phyloP scores from a whole-genome alignment of 2,329 filamentous ascomycete species.

The Aspergillus novofumigatus region DNA sequence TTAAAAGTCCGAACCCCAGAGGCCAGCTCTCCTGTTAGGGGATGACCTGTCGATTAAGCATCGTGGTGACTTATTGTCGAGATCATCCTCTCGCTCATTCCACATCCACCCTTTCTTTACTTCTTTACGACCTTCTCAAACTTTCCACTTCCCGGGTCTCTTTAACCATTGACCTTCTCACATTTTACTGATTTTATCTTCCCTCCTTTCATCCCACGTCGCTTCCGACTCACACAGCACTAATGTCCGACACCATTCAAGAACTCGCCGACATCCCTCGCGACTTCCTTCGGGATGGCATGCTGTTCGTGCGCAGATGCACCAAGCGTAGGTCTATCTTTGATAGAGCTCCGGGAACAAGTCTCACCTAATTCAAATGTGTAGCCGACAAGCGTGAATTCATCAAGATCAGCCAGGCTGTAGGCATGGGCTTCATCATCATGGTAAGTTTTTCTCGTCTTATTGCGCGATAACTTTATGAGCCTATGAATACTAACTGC shows the following conservation, averaged over 20 bases:
- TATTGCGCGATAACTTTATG: background rate
- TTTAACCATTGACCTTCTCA: background rate
- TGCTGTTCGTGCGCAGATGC: slow-evolving; percentile 21
- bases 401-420: slow-evolving; percentile 58
- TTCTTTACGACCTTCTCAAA: background rate
- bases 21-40: slow-evolving; percentile 14
- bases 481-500: background rate
- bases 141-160: background rate
- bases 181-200: background rate
- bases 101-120: background rate
- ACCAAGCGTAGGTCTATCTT: slow-evolving; percentile 19
- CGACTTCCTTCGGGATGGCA: slow-evolving; percentile 20
- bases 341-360: background rate
- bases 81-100: background rate
- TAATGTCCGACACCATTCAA: slow-evolving; percentile 23
- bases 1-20: slow-evolving; percentile 17
- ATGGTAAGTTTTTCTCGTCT: slow-evolving; percentile 37
- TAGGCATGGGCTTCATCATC: slow-evolving; percentile 57
- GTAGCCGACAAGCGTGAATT: slow-evolving; percentile 57
- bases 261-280: slow-evolving; percentile 21
- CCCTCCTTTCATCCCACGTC: background rate
- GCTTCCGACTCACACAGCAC: background rate
- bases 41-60: slow-evolving; percentile 1
- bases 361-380: slow-evolving; percentile 6
- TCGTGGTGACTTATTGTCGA: background rate